Evolutionary conservation across 2,329 filamentous ascomycete genomes (phyloP), one percentile per base, ranked within the genome.

Genomic region (Mollisiaceae sp.): DNA sequence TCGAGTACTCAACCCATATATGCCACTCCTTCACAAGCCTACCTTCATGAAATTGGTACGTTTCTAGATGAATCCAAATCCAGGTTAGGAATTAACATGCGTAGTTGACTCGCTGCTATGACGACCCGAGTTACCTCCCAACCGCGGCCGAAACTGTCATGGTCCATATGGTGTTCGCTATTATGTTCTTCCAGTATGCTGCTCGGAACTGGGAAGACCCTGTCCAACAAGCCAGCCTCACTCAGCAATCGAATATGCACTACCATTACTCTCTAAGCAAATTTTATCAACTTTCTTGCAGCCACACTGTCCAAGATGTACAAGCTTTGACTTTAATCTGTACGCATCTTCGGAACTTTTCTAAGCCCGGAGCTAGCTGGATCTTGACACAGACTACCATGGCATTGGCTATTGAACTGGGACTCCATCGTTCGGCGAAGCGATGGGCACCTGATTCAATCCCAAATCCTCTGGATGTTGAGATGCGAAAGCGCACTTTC

Each of bases 81-180:
- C 6, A n/a, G 20, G 1, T 9, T 11, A n/a, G 8, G 57, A 11
- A 50, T 65, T 68, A 43, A 72, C 52, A 15, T n/a, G 35, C 43
- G 15, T 70, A 89, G 86, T 79, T 90, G 69, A 81, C 81, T 8
- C 83, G 86, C 66, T 85, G 93, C 62, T 93, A 93, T 74, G 89
- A 93, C 71, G 89, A 93, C 61, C 82, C 85, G 18, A 80, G 76
- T 62, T 91, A 89, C 75, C 80, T 83, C 59, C 85, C 91, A 0
- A 84, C 85, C 0, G 77, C 85, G 0, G 83, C 90, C 1, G 89
- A 95, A 74, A 82, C 83, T 1, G 90, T 92, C 47, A 86, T 87
- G 64, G 83, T 93, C 0, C 90, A 94, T 76, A 92, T 94, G 87
- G 85, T 95, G 50, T 89, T 95, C 65, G 89, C 91, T 12, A 89